Conservation (phyloP, 768 basidiomycete species). For the Pulveroboletus sp. region DNA sequence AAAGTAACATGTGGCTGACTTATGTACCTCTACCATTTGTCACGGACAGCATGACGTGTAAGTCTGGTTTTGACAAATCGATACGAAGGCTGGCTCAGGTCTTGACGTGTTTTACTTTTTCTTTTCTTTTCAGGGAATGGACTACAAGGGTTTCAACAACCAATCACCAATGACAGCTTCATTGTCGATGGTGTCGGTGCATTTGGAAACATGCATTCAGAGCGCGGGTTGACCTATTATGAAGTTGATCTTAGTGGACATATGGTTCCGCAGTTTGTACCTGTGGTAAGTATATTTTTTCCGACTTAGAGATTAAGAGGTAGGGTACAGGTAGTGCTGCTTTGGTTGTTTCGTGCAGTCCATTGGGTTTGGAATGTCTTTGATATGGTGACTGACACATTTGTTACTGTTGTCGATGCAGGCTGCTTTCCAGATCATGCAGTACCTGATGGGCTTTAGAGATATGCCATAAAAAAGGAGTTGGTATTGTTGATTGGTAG, state of each 20-base stretch:
- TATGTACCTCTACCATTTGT: background rate
- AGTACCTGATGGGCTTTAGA: slow-evolving; percentile 63
- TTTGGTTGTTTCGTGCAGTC: background rate
- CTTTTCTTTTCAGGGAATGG: slow-evolving; percentile 43
- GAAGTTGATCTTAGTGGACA: slow-evolving; percentile 70
- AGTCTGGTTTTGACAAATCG: slow-evolving; percentile 1
- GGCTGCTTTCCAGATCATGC: slow-evolving; percentile 69
- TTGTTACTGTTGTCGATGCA: slow-evolving; percentile 16
- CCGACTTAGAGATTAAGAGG: no score
- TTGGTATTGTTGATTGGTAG: no score
- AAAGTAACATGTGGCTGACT: background rate
- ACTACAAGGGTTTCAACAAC: slow-evolving; percentile 68
- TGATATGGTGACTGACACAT: background rate
- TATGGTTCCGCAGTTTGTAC: slow-evolving; percentile 70
- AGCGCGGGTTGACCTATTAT: slow-evolving; percentile 62
- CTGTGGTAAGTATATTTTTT: slow-evolving; percentile 38
- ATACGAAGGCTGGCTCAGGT: no score
- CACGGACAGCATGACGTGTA: slow-evolving; percentile 40
- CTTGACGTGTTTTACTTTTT: background rate
- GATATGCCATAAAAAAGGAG: slow-evolving; percentile 29
- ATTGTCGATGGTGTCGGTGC: slow-evolving; percentile 67
- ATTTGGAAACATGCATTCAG: slow-evolving; percentile 58
- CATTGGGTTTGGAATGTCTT: no score
- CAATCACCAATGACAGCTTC: slow-evolving; percentile 61
- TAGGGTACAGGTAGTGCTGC: no score